Conservation (phyloP, 352 stramenopile species). For the Detonula confervacea region DNA sequence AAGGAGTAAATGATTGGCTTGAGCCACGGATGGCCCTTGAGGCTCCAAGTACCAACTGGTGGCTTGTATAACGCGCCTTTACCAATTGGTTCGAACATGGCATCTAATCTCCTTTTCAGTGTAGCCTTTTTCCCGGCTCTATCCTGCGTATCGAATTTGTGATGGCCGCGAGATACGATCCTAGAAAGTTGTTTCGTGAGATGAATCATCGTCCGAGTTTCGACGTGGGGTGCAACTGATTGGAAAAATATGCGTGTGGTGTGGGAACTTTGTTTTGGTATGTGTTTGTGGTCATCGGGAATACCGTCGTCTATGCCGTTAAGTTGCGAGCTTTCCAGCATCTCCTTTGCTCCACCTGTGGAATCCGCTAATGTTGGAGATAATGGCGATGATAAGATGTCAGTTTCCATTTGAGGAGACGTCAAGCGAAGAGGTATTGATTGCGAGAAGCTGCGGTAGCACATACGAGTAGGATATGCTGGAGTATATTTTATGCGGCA, state of each 20-base stretch:
- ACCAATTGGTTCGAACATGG: slow-evolving; percentile 23
- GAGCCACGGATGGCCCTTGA: slow-evolving; percentile 50
- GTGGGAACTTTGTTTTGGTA: slow-evolving; percentile 37
- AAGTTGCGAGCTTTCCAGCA: too few species aligned
- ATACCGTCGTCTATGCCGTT: too few species aligned
- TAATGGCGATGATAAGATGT: background rate
- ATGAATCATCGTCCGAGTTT: slow-evolving; percentile 37
- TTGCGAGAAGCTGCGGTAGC: slow-evolving; percentile 2
- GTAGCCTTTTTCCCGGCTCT: slow-evolving; percentile 28
- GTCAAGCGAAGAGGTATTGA: background rate
- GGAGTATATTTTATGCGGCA: background rate
- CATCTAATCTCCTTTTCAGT: slow-evolving; percentile 38
- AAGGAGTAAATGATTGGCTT: slow-evolving; percentile 33
- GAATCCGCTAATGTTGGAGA: background rate
- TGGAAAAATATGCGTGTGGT: slow-evolving; percentile 45
- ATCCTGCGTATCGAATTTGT: slow-evolving; percentile 12
- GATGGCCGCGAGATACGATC: slow-evolving; percentile 31
- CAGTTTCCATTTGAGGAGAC: background rate
- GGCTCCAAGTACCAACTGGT: slow-evolving; percentile 17
- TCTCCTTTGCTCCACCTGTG: too few species aligned
- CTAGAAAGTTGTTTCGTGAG: slow-evolving; percentile 37
- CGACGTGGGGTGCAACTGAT: slow-evolving; percentile 48
- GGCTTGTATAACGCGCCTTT: background rate
- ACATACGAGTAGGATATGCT: background rate
- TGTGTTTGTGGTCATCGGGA: background rate